Base-by-base conservation (phyloP, 768 basidiomycete genomes). In the Macrolepiota albuminosa region DNA sequence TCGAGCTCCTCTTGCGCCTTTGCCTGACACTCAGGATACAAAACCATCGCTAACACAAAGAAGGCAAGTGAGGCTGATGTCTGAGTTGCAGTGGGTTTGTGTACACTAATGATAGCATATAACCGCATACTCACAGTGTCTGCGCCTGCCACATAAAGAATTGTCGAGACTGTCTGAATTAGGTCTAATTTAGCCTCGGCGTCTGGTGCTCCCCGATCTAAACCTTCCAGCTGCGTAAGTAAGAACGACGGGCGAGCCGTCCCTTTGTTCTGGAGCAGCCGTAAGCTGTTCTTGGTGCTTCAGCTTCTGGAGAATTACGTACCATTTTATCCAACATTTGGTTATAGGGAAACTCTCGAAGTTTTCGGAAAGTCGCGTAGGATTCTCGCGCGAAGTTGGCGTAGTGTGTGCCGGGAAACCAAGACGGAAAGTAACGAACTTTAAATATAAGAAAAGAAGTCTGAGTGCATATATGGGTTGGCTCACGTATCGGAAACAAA, bases 1-100 rank as follows among this genome's bases (percentile, higher is more conserved):
- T 72, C 70, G 29, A 74, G 63, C 58, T 74, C 71, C 34, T 60
- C 63, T 58, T 74, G 73, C n/a, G 67, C 71, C 21, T 53, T 61
- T 10, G 43, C 43, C 57, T 72, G 73, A 39, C 66, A 59, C 14
- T 69, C 68, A 0, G 70, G 72, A 62, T 68, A 61, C 29, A 68
- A 61, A 3, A 66, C 54, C 70, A 72, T 73, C 6, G 66, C 72
- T 29, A 70, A 59, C 50, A 74, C 66, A 37, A 68, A 70, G 24
- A 62, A 56, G 2, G 70, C 57, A 1, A 70, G 59, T 21, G 65
- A 65, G 11, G 68, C 65, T 9, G 67, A 69, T 24, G 70, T 71
- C 67, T 71, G 45, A 6, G 39, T 39, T 34, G 16, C 18, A 6
- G n/a, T 3, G 42, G 42, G 1, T 42, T 21, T 53, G 26, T 54